Evolutionary conservation across 306 rosid species (phyloP), one percentile per base, ranked within the genome.

Genomic region (Carpinus fangiana): DNA sequence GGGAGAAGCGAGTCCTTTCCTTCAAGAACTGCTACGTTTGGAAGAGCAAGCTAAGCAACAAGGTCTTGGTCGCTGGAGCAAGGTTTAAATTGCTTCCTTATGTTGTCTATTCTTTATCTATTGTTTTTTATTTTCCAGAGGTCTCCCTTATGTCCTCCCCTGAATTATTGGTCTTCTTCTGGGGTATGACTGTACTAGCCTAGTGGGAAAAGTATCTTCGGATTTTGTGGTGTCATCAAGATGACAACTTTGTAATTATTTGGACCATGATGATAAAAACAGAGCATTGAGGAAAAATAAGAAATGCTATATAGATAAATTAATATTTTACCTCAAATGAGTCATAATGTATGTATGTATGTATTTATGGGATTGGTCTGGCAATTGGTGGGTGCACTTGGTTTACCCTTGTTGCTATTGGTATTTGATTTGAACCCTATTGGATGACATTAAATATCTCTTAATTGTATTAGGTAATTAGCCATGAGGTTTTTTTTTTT

Each of bases 41-140:
- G 97, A 96, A 85, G 99, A 96, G 60, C 92, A 87, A 76, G 98
- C 98, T 52, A 90, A 90, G 88, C 91, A 92, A 74, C 90, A 91
- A 43, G 98, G 98, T 57, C 86, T 89, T 82, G 99, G 99, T 73
- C 94, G 97, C 62, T 91, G 97, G 97, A 96, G 92, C 88, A 91
- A 91, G 98, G 99, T 68, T 26, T 41, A 55, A 74, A 8, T 43
- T 52, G 38, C 56, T 75, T 28, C 56, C 43, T 12, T 48, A 48
- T 48, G 52, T 48, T 48, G 8, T 41, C 47, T 53, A 11, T 50
- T 14, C 14, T 5, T 66, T 41, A 41, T n/a, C 26, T 38, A 38
- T 41, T 41, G 38, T n/a, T 66, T 66, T 3, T 10, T 3, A 41
- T 64, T 43, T 10, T n/a, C 51, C 38, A 66, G 28, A 38, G 51